These are phyloP conservation scores for Taxawa tesnikishii DNA, from an alignment of 2,329 filamentous ascomycete genomes.

Conservation along the genomic window DNA sequence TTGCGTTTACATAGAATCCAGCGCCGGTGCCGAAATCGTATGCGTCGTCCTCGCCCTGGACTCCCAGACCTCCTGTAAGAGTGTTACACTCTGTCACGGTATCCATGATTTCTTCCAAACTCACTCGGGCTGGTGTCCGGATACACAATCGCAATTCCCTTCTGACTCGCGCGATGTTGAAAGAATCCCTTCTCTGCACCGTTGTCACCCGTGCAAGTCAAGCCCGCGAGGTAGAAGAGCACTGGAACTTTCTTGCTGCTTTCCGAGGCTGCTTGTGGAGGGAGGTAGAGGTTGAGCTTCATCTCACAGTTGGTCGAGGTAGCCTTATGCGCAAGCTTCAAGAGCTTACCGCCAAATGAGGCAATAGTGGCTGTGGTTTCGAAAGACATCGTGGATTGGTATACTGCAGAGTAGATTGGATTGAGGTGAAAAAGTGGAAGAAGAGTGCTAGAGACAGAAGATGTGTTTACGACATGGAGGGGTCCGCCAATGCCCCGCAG, in stretches of 20 bases:
- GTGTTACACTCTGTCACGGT: slow-evolving; percentile 5
- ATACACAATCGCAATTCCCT: slow-evolving; percentile 84
- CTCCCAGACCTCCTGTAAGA: slow-evolving; percentile 53
- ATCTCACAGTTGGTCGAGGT: slow-evolving; percentile 72
- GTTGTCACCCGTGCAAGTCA: slow-evolving; percentile 87
- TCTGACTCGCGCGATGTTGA: slow-evolving; percentile 65
- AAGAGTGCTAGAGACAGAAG: too few relatives aligned
- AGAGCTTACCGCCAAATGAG: slow-evolving; percentile 85
- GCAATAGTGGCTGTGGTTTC: slow-evolving; percentile 80
- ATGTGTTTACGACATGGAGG: too few relatives aligned
- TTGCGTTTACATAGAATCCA: slow-evolving; percentile 90
- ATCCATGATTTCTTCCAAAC: slow-evolving; percentile 16
- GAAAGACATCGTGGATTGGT: slow-evolving; percentile 60
- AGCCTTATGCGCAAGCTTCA: slow-evolving; percentile 76
- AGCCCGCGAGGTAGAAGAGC: slow-evolving; percentile 82
- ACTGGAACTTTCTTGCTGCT: slow-evolving; percentile 59
- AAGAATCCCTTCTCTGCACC: slow-evolving; percentile 76
- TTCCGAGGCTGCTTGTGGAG: slow-evolving; percentile 49
- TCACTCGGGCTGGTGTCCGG: slow-evolving; percentile 86
- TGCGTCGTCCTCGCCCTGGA: slow-evolving; percentile 72
- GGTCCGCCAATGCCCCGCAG: too few relatives aligned
- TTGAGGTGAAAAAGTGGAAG: too few relatives aligned
- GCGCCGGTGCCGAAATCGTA: slow-evolving; percentile 91
- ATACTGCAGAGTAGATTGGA: background rate
- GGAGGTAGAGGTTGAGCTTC: slow-evolving; percentile 86